Conservation (phyloP, 768 basidiomycete genomes). For the Mycena venus region DNA sequence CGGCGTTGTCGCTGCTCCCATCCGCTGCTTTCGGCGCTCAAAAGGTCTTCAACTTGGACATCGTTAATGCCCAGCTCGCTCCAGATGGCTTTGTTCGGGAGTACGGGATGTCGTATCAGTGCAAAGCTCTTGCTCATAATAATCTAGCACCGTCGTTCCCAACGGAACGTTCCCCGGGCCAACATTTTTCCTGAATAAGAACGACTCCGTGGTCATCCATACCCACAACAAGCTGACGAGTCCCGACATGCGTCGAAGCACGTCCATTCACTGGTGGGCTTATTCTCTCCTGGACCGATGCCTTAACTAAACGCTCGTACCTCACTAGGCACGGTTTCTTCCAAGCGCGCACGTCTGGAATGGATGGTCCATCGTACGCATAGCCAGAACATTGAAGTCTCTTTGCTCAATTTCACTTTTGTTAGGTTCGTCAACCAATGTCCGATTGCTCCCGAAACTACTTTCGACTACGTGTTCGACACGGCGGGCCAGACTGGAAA, state of each 20-base stretch:
- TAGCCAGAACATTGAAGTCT: too few species aligned
- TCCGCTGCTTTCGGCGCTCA: constrained; percentile 16
- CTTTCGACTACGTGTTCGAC: constrained; percentile 54
- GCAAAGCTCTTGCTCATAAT: neutral
- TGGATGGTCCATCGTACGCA: constrained; percentile 51
- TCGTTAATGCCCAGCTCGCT: constrained; percentile 31
- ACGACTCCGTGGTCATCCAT: constrained; percentile 45
- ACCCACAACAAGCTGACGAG: constrained; percentile 43
- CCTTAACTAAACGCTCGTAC: too few species aligned
- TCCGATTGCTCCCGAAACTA: constrained; percentile 54
- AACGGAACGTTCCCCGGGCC: constrained; percentile 48
- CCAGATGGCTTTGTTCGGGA: constrained; percentile 35
- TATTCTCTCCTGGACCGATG: too few species aligned
- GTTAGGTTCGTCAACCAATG: constrained; percentile 45
- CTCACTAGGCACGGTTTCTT: constrained; percentile 55
- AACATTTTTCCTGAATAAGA: constrained; percentile 38
- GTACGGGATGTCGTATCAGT: neutral
- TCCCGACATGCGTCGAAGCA: constrained; percentile 47
- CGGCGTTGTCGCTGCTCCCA: constrained; percentile 26
- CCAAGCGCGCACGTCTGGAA: constrained; percentile 50
- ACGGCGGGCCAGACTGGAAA: constrained; percentile 51
- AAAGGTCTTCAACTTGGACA: constrained; percentile 29
- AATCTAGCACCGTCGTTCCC: constrained; percentile 40
- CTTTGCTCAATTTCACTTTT: constrained; percentile 13
- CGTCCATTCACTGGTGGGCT: constrained; percentile 43